A percentile compares a stretch with the other conserved stretches of the same genome.
These are phyloP conservation scores for Extremus antarcticus DNA, from an alignment of 495 filamentous ascomycete genomes.

Conservation along the genomic window DNA sequence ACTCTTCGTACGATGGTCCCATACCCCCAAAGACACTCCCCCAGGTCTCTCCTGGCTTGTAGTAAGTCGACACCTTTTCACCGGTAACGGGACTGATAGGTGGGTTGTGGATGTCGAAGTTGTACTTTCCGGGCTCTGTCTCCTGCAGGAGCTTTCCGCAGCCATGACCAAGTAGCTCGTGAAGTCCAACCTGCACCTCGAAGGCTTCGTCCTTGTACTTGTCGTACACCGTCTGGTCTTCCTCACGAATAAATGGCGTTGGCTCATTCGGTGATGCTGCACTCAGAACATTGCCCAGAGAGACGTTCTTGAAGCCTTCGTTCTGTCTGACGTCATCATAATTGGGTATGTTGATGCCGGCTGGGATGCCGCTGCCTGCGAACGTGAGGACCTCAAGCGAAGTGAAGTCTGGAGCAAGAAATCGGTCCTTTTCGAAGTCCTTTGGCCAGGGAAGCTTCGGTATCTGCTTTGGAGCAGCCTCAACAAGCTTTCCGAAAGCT, in stretches of 20 bases:
- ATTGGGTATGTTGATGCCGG: conserved; percentile 68
- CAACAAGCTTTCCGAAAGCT: conserved; percentile 80
- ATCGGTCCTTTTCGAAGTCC: conserved; percentile 91
- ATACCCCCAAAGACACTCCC: conserved; percentile 79
- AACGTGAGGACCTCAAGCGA: conserved; percentile 45
- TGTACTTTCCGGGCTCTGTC: conserved; percentile 66
- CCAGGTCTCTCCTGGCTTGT: conserved; percentile 92
- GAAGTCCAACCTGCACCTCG: conserved; percentile 89
- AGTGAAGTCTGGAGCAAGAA: conserved; percentile 89
- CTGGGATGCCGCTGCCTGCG: conserved; percentile 45
- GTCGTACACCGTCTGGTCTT: conserved; percentile 66
- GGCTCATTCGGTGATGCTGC: conserved; percentile 84
- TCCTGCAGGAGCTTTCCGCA: conserved; percentile 93
- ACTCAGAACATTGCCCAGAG: conserved; percentile 76
- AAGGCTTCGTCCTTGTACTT: conserved; percentile 75
- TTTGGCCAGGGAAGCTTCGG: conserved; percentile 76
- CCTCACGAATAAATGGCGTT: conserved; percentile 72
- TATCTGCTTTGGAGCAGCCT: conserved; percentile 69
- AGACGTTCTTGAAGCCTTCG: conserved; percentile 97
- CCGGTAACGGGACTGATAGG: conserved; percentile 68
- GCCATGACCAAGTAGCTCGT: conserved; percentile 92
- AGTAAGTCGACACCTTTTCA: conserved; percentile 72
- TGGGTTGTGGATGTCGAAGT: conserved; percentile 72
- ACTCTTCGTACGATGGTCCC: conserved; percentile 79
- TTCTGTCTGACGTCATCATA: conserved; percentile 91